Conservation (phyloP, 2,329 filamentous ascomycete species). For the Xylaria digitata region DNA sequence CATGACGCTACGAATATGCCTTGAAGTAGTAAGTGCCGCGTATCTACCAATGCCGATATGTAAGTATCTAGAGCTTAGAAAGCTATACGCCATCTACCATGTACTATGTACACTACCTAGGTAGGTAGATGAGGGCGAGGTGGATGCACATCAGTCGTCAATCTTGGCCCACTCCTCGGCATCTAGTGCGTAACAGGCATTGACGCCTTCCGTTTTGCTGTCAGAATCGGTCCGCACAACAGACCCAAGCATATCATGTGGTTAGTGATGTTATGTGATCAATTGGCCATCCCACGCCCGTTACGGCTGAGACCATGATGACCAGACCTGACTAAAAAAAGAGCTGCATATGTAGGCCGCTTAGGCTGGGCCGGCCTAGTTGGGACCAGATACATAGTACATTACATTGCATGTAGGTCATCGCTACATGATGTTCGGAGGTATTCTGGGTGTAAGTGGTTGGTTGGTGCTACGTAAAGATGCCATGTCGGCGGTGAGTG, state of each 20-base stretch:
- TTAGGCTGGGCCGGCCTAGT: slow-evolving; percentile 30
- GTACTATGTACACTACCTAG: background rate
- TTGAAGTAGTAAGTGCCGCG: slow-evolving; percentile 36
- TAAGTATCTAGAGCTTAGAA: slow-evolving; percentile 16
- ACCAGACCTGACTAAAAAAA: slow-evolving; percentile 36
- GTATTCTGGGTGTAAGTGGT: slow-evolving; percentile 27
- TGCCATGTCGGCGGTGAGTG: slow-evolving; percentile 26
- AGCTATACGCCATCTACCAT: slow-evolving; percentile 7
- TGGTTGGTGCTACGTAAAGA: slow-evolving; percentile 38
- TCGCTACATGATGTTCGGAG: slow-evolving; percentile 24
- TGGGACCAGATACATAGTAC: slow-evolving; percentile 18
- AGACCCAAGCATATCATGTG: slow-evolving; percentile 34
- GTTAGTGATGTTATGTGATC: slow-evolving; percentile 14
- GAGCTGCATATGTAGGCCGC: slow-evolving; percentile 32
- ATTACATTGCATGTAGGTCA: slow-evolving; percentile 16
- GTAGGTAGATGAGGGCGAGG: slow-evolving; percentile 5
- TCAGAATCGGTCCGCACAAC: slow-evolving; percentile 32
- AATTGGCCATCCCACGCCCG: slow-evolving; percentile 18
- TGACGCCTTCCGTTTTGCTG: slow-evolving; percentile 27
- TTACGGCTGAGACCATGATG: slow-evolving; percentile 27
- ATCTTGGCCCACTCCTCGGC: slow-evolving; percentile 25
- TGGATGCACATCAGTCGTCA: slow-evolving; percentile 20
- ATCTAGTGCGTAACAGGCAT: slow-evolving; percentile 18
- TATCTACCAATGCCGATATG: slow-evolving; percentile 29
- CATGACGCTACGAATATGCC: slow-evolving; percentile 15